phyloP scores from a whole-genome alignment of 1,284 basidiomycete species.

The Gomphus bonarii region DNA sequence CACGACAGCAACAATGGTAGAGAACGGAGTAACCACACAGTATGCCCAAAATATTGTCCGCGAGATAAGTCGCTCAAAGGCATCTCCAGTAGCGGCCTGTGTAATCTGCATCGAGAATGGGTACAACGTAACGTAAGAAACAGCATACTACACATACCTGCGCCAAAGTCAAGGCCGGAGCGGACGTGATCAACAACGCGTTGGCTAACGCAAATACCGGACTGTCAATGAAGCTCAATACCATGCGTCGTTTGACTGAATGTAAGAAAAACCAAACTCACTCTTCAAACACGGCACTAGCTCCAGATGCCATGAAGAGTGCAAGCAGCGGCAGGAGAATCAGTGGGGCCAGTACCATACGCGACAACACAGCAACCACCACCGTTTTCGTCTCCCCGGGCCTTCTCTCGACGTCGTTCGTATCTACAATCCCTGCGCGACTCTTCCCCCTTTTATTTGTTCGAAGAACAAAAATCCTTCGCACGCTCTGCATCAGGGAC shows the following conservation, averaged over 20 bases:
- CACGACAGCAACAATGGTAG: constrained; percentile 67
- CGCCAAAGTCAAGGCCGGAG: constrained; percentile 74
- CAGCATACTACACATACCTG: constrained; percentile 36
- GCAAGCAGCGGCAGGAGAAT: constrained; percentile 68
- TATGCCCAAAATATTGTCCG: constrained; percentile 78
- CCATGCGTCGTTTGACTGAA: neutral
- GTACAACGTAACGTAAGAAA: neutral
- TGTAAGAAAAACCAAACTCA: constrained; percentile 29
- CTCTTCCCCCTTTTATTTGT: constrained; percentile 12
- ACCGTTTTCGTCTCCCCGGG: constrained; percentile 75
- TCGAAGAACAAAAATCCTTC: constrained; percentile 29
- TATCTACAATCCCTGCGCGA: constrained; percentile 13
- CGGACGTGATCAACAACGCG: constrained; percentile 66
- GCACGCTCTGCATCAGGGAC: constrained; percentile 32
- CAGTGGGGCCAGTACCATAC: constrained; percentile 83
- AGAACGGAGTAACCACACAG: constrained; percentile 72
- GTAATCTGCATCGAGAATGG: constrained; percentile 51
- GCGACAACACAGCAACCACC: constrained; percentile 60
- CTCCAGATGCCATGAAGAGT: constrained; percentile 47
- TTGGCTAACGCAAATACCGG: constrained; percentile 79
- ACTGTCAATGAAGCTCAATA: constrained; percentile 26
- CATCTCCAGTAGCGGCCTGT: constrained; percentile 77
- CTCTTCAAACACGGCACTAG: constrained; percentile 65
- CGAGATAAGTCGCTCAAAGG: constrained; percentile 84
- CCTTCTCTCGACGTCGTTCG: constrained; percentile 4